Percentiles rank a stretch among this genome's conserved stretches.
Evolutionary conservation across 1,139 yeast genomes (phyloP).

Genomic region (Pichia inconspicua): DNA sequence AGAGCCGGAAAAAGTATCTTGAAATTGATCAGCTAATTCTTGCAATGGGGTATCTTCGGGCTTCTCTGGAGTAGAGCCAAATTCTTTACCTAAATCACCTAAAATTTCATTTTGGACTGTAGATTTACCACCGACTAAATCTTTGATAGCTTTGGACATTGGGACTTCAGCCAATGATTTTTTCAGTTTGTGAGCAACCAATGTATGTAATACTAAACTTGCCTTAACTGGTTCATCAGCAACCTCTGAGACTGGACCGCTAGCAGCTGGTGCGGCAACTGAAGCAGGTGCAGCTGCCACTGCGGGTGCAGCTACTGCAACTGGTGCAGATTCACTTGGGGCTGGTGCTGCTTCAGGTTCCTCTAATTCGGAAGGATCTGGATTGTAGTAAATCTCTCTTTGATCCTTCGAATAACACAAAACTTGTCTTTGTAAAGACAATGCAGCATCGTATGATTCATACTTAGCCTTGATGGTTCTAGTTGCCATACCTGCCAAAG

Average conservation of each 20-base stretch:
- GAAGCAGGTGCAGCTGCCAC: constrained; percentile 43
- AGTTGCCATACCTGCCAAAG: constrained; percentile 96
- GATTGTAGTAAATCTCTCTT: constrained; percentile 91
- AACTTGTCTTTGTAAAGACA: constrained; percentile 93
- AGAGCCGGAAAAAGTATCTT: constrained; percentile 78
- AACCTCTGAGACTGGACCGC: constrained; percentile 74
- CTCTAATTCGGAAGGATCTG: constrained; percentile 64
- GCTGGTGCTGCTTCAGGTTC: constrained; percentile 35
- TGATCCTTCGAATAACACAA: constrained; percentile 93
- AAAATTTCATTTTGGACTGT: constrained; percentile 96
- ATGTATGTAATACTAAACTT: constrained; percentile 68
- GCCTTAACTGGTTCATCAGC: constrained; percentile 91
- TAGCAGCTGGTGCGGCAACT: constrained; percentile 51
- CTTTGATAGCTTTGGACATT: constrained; percentile 88
- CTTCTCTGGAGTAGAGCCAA: constrained; percentile 95
- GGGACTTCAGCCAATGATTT: constrained; percentile 82
- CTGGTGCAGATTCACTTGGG: constrained; percentile 35
- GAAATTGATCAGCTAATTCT: constrained; percentile 92
- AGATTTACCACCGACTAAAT: constrained; percentile 95
- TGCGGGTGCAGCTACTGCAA: constrained; percentile 37
- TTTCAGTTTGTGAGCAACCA: constrained; percentile 93
- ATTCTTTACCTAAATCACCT: constrained; percentile 97
- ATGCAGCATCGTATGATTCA: constrained; percentile 95
- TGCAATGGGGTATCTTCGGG: constrained; percentile 96
- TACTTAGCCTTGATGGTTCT: constrained; percentile 94